phyloP scores from a whole-genome alignment of 2,329 filamentous ascomycete species.

The Penicillium digitatum region DNA sequence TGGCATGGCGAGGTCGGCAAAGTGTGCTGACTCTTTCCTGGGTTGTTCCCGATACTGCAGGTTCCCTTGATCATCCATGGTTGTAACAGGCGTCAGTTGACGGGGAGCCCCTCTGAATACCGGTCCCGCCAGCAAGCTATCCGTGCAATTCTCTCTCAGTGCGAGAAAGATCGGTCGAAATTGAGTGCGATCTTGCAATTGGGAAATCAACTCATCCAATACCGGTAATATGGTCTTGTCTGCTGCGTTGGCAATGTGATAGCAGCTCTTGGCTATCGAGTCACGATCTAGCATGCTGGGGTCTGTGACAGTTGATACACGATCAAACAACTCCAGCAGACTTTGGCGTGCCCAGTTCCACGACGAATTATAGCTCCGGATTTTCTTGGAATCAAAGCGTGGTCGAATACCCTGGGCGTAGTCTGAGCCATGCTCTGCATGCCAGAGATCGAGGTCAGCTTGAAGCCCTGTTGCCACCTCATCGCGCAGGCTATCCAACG shows the following conservation, averaged over 20 bases:
- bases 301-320: constrained; percentile 96
- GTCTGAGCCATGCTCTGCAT: constrained; percentile 89
- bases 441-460: constrained; percentile 91
- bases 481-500: constrained; percentile 69
- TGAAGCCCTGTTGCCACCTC: constrained; percentile 84
- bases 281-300: constrained; percentile 88
- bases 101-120: not conserved
- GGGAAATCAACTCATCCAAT: not conserved
- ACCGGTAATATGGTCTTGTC: not conserved
- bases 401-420: constrained; percentile 94
- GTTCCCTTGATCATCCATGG: constrained; percentile 84
- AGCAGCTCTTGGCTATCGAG: constrained; percentile 66
- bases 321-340: not conserved
- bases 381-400: constrained; percentile 90
- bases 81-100: constrained; percentile 84
- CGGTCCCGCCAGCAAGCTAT: not conserved
- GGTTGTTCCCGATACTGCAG: constrained; percentile 56
- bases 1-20: constrained; percentile 65
- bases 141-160: not conserved
- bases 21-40: constrained; percentile 47
- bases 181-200: not conserved
- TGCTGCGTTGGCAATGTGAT: not conserved
- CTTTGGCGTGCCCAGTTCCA: constrained; percentile 98
- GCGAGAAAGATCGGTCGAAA: not conserved
- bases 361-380: constrained; percentile 92